Evolutionary conservation across 371 early-diverging fungal species (phyloP).

Genomic region (Blakeslea trispora): DNA sequence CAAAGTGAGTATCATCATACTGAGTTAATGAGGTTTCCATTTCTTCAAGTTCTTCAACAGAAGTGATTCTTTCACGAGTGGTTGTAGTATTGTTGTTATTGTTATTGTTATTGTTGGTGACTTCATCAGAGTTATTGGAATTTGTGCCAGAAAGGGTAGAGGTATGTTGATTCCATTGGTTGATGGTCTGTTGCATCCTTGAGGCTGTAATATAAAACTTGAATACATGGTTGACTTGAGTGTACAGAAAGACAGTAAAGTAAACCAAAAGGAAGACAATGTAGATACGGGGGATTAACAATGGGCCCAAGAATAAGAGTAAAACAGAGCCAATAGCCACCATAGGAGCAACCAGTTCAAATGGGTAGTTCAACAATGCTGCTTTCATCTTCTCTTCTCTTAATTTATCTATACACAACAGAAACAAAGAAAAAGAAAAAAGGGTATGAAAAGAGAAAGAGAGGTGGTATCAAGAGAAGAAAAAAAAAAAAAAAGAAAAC

Average conservation of each 20-base stretch:
- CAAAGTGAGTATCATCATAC: slow-evolving; percentile 32
- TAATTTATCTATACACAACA: neutral
- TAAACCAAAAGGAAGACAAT: slow-evolving; percentile 51
- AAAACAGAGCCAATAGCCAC: slow-evolving; percentile 52
- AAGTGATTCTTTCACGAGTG: slow-evolving; percentile 26
- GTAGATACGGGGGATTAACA: slow-evolving; percentile 55
- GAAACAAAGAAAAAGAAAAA: slow-evolving; percentile 8
- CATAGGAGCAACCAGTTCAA: slow-evolving; percentile 57
- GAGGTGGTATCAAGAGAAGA: no score
- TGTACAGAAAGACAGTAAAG: slow-evolving; percentile 52
- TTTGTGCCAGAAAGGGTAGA: neutral
- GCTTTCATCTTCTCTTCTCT: slow-evolving; percentile 16
- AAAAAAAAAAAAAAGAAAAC: slow-evolving; percentile 8
- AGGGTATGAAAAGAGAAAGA: slow-evolving; percentile 8
- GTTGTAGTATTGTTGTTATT: slow-evolving; percentile 2
- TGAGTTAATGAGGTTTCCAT: slow-evolving; percentile 46
- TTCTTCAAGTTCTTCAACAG: slow-evolving; percentile 42
- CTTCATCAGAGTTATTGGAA: neutral
- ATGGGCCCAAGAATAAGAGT: slow-evolving; percentile 50
- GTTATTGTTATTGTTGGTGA: neutral
- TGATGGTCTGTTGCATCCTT: slow-evolving; percentile 45
- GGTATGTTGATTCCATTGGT: slow-evolving; percentile 44
- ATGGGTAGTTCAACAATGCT: slow-evolving; percentile 38
- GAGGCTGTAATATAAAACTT: slow-evolving; percentile 51
- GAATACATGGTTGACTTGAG: slow-evolving; percentile 57